Evolutionary conservation across 257 asterid genomes (phyloP).

Genomic region (Solanum chilense): DNA sequence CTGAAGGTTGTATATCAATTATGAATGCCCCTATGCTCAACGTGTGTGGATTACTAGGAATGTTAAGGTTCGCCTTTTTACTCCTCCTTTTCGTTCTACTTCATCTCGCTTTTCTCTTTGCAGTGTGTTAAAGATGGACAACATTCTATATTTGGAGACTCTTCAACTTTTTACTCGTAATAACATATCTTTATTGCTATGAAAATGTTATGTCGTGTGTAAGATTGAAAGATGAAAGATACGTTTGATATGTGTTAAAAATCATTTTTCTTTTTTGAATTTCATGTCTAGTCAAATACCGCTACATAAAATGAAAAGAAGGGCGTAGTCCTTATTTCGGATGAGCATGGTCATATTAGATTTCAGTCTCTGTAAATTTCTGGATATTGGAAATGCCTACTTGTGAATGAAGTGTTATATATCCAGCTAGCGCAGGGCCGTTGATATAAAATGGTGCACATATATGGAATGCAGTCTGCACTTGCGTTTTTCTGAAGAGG

Average conservation of each 20-base stretch:
- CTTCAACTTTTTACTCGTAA: background rate
- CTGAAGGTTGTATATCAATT: conserved; percentile 53
- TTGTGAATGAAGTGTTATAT: background rate
- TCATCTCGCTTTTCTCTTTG: background rate
- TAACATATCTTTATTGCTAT: background rate
- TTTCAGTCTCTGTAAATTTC: background rate
- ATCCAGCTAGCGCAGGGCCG: background rate
- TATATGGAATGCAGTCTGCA: background rate
- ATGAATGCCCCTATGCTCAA: conserved; percentile 61
- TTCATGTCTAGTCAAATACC: background rate
- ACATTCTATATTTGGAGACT: background rate
- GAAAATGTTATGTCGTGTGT: background rate
- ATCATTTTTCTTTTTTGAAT: background rate
- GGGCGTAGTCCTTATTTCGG: background rate
- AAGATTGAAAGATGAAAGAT: background rate
- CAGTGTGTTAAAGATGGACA: background rate
- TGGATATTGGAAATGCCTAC: background rate
- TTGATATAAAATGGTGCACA: background rate
- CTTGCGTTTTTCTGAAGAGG: background rate
- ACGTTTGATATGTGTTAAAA: background rate
- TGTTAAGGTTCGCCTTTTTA: conserved; percentile 35
- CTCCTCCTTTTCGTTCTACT: background rate
- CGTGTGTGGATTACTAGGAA: conserved; percentile 71
- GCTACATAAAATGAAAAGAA: no score
- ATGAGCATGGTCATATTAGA: background rate